phyloP scores from a whole-genome alignment of 176 grass and related monocot genomes.

The Bonia amplexicaulis region DNA sequence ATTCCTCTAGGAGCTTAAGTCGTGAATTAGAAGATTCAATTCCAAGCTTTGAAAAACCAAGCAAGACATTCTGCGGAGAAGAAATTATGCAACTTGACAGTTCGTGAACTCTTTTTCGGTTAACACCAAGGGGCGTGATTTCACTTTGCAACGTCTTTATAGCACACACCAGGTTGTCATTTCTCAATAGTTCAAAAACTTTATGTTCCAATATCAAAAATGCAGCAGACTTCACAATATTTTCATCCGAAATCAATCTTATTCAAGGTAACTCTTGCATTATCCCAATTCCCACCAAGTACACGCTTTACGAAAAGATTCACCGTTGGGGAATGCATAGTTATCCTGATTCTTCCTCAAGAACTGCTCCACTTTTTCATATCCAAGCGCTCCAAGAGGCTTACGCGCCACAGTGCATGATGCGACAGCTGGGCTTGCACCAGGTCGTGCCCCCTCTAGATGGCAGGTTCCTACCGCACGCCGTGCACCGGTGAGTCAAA shows the following conservation, averaged over 20 bases:
- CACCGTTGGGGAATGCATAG: constrained; percentile 51
- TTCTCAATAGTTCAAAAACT: constrained; percentile 76
- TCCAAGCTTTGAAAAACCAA: constrained; percentile 49
- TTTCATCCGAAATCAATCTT: constrained; percentile 72
- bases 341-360: constrained; percentile 97
- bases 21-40: constrained; percentile 49
- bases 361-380: constrained; percentile 70
- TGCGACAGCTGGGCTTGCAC: too few relatives aligned
- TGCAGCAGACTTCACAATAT: constrained; percentile 51
- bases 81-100: constrained; percentile 56
- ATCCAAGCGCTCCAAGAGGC: too few relatives aligned
- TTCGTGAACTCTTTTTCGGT: constrained; percentile 72
- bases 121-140: constrained; percentile 69
- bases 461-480: too few relatives aligned
- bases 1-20: constrained; percentile 71
- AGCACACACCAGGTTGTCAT: constrained; percentile 54
- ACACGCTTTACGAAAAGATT: constrained; percentile 80
- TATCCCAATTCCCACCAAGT: constrained; percentile 77
- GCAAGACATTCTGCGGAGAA: constrained; percentile 44
- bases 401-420: too few relatives aligned
- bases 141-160: constrained; percentile 70
- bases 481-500: too few relatives aligned
- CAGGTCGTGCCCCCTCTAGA: too few relatives aligned
- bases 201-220: constrained; percentile 93
- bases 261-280: constrained; percentile 57